These are phyloP conservation scores for Starmerella davenportii DNA, from an alignment of 805 yeast genomes.

Conservation along the genomic window DNA sequence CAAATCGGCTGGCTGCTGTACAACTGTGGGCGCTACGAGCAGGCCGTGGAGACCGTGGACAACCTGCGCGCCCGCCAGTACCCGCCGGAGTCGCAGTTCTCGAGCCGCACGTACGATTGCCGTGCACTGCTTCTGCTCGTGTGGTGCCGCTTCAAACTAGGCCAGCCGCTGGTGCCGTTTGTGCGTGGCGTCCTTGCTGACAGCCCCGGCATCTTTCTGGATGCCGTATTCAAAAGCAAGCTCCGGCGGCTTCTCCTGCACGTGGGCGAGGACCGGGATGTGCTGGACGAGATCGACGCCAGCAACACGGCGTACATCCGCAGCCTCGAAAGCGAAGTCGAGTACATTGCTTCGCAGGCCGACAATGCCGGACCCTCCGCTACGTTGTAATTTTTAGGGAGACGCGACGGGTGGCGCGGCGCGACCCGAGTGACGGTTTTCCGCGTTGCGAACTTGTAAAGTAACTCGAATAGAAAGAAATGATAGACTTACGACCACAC, in stretches of 20 bases:
- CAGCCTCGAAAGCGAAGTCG: background rate
- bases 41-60: slow-evolving; percentile 7
- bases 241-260: slow-evolving; percentile 2
- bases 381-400: no score
- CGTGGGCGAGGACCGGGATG: slow-evolving; percentile 4
- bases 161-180: slow-evolving; percentile 6
- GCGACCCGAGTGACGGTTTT: no score
- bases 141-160: slow-evolving; percentile 1
- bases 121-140: slow-evolving; percentile 7
- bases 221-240: slow-evolving; percentile 3
- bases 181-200: slow-evolving; percentile 4
- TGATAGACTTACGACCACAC: no score
- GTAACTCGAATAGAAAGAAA: no score
- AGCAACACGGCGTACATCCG: slow-evolving; percentile 1
- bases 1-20: slow-evolving; percentile 10
- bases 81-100: background rate
- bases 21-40: slow-evolving; percentile 3
- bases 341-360: slow-evolving; percentile 1
- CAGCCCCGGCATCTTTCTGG: slow-evolving; percentile 6
- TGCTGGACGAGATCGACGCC: slow-evolving; percentile 3
- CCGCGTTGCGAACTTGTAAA: no score
- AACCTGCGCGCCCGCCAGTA: slow-evolving; percentile 3
- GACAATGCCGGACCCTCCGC: slow-evolving; percentile 2
- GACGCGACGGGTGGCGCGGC: no score
- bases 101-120: slow-evolving; percentile 8